Evolutionary conservation across 345 rosid species (phyloP), one percentile per base, ranked within the genome.

Genomic region (Aethionema arabicum): DNA sequence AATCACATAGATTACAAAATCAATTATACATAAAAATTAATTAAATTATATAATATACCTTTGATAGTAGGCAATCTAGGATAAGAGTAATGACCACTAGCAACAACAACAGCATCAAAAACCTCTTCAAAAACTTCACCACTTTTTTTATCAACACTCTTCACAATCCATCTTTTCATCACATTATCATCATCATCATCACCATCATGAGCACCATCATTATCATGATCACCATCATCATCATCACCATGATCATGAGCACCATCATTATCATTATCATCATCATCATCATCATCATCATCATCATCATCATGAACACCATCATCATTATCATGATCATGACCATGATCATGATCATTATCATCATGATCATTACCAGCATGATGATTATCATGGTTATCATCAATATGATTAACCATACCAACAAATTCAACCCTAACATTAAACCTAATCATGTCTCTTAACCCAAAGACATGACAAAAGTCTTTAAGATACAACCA

Each of bases 61-160:
- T 80, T 83, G 37, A 91, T 86, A 62, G 80, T 40, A 35, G 98
- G 90, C 78, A 86, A 35, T 61, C 79, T 80, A 32, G 96, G 98
- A 0, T 79, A 68, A 54, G 95, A 73, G 64, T 86, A 91, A 65
- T 91, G 96, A 1, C 95, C 98, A 39, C 85, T 70, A 31, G 92
- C 95, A 40, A 91, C 88, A 66, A 91, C 83, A 39, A 91, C 95
- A 11, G 96, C 96, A 74, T 91, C 96, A 66, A 76, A 91, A 12
- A 86, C 85, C 73, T 88, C 87, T 69, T 88, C 88, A 39, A 59
- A 72, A 38, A 53, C 72, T 59, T 74, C 73, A 8, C 72, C 81
- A 37, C 41, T 72, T 4, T 52, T 52, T 10, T 65, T 77, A 21
- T 62, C 79, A 64, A 62, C 76, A 58, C 84, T 85, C 77, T 73